These are phyloP conservation scores for Diplodia sapinea DNA, from an alignment of 2,329 filamentous ascomycete genomes.

Conservation along the genomic window DNA sequence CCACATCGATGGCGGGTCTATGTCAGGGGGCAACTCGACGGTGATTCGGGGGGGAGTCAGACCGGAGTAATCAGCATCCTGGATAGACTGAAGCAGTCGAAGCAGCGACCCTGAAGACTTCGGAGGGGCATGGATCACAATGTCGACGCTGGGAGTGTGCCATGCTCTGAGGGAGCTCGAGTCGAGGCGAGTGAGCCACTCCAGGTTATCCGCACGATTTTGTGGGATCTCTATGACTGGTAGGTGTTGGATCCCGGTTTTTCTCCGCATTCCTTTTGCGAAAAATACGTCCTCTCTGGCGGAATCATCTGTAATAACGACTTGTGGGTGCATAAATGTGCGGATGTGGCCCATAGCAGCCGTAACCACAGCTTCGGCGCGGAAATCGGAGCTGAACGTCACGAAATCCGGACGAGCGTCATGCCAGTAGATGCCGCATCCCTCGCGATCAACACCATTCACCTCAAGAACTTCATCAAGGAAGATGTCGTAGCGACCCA, in stretches of 20 bases:
- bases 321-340: conserved; percentile 77
- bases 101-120: conserved; percentile 75
- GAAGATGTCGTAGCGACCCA: conserved; percentile 73
- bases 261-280: conserved; percentile 62
- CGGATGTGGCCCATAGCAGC: conserved; percentile 75
- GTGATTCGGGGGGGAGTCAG: conserved; percentile 75
- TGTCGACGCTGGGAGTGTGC: conserved; percentile 79
- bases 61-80: conserved; percentile 75
- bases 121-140: conserved; percentile 77
- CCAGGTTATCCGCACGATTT: conserved; percentile 65
- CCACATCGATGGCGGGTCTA: conserved; percentile 70
- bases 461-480: conserved; percentile 73
- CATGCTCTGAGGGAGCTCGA: conserved; percentile 74
- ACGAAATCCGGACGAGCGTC: conserved; percentile 79
- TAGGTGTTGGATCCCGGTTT: conserved; percentile 59
- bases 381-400: conserved; percentile 70
- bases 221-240: conserved; percentile 77
- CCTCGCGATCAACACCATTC: conserved; percentile 73
- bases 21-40: conserved; percentile 76
- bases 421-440: conserved; percentile 70
- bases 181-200: conserved; percentile 82
- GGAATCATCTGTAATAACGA: conserved; percentile 73
- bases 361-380: conserved; percentile 69
- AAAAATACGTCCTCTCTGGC: conserved; percentile 72
- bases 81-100: conserved; percentile 76